phyloP scores from a whole-genome alignment of 805 yeast species.

The Candida mattraensis region DNA sequence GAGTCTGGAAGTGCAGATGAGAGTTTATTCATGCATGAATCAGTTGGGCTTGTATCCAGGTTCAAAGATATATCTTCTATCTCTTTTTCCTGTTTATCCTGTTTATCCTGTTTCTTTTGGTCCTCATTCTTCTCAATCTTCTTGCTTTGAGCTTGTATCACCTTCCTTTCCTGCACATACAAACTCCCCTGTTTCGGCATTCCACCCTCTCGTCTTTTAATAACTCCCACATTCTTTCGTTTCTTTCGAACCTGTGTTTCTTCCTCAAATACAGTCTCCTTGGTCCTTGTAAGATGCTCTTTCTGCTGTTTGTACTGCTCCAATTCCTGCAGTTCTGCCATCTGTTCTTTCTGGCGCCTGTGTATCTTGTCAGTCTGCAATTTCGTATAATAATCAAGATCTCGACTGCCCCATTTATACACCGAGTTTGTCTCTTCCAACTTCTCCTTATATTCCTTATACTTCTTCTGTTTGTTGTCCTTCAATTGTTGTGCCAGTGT shows the following conservation, averaged over 20 bases:
- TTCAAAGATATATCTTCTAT: constrained; percentile 7
- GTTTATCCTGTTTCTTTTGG: no score
- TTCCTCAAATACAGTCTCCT: no score
- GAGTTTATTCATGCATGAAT: no score
- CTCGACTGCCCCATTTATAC: constrained; percentile 39
- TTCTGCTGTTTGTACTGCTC: constrained; percentile 24
- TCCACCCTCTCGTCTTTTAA: no score
- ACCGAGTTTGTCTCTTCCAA: constrained; percentile 41
- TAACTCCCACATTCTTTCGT: no score
- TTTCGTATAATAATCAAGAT: constrained; percentile 37
- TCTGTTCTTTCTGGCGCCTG: constrained; percentile 16
- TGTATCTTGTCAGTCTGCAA: constrained; percentile 23
- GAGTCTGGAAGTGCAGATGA: no score
- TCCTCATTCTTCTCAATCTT: not conserved
- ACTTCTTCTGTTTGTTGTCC: constrained; percentile 35
- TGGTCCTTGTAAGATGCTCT: no score
- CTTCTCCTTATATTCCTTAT: constrained; percentile 31
- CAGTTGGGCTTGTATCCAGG: no score
- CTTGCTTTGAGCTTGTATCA: not conserved
- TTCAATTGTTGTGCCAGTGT: constrained; percentile 42
- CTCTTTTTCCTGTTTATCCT: constrained; percentile 10
- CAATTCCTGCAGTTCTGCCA: constrained; percentile 19
- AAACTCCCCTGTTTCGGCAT: no score
- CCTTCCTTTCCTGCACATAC: no score
- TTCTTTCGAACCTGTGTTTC: no score